These are phyloP conservation scores for Phanerochaete sordida DNA, from an alignment of 768 basidiomycete genomes.

Conservation along the genomic window DNA sequence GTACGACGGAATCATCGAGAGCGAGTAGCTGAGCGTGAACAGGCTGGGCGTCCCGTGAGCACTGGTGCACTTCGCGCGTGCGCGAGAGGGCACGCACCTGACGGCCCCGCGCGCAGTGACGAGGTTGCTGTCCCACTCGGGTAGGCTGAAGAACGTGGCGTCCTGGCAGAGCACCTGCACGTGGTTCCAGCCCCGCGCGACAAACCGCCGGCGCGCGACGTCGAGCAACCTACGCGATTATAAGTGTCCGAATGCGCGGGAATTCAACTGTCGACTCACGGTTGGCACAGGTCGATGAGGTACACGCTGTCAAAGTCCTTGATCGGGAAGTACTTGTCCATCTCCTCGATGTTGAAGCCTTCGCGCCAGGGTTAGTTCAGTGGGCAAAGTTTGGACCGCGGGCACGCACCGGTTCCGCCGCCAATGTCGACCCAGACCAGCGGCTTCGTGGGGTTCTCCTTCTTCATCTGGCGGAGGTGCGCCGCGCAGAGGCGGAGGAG, in stretches of 20 bases:
- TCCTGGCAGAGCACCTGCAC: conserved; percentile 72
- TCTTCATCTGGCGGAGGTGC: conserved; percentile 50
- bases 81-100: conserved; percentile 17
- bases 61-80: background rate
- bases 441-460: conserved; percentile 36
- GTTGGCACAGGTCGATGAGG: conserved; percentile 61
- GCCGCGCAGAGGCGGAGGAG: conserved; percentile 67
- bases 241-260: no score
- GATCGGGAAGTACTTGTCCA: conserved; percentile 60
- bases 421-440: conserved; percentile 80
- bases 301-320: conserved; percentile 64
- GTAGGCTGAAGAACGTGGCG: conserved; percentile 62
- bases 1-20: conserved; percentile 45
- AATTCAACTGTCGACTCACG: no score
- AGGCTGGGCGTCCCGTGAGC: conserved; percentile 22
- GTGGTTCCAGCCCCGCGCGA: conserved; percentile 67
- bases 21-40: conserved; percentile 52
- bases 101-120: conserved; percentile 50
- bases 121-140: conserved; percentile 49
- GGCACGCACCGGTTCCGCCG: conserved; percentile 56
- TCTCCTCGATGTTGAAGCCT: conserved; percentile 71
- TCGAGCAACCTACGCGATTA: conserved; percentile 41
- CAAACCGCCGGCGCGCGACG: conserved; percentile 66
- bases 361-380: background rate
- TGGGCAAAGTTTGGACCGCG: background rate